These are phyloP conservation scores for Rhodotorula sp. DNA, from an alignment of 1,284 basidiomycete genomes.

Conservation along the genomic window DNA sequence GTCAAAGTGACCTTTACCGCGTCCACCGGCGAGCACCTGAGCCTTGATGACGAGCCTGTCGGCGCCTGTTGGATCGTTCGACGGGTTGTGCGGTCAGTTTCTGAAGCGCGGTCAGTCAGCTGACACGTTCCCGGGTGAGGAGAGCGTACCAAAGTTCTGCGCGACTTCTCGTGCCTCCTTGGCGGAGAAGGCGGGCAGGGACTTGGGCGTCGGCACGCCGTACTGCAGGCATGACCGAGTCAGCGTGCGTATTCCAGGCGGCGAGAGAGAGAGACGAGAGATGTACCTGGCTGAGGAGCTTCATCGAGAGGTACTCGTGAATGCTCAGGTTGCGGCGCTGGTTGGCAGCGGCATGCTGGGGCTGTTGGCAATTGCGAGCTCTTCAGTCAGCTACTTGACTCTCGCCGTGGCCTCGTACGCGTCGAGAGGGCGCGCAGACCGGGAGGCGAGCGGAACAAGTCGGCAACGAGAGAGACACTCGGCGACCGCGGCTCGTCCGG, in stretches of 20 bases:
- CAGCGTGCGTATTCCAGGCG: neutral
- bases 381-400: too few relatives aligned
- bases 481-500: neutral
- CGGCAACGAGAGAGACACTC: neutral
- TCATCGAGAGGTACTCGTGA: conserved; percentile 97
- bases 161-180: conserved; percentile 89
- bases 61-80: conserved; percentile 52
- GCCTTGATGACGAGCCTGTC: conserved; percentile 90
- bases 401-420: neutral
- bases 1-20: conserved; percentile 97
- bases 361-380: neutral
- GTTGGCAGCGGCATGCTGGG: conserved; percentile 13
- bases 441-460: neutral
- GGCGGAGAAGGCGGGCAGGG: conserved; percentile 79
- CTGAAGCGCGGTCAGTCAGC: too few relatives aligned
- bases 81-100: too few relatives aligned
- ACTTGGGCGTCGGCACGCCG: conserved; percentile 93
- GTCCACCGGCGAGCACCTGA: conserved; percentile 96
- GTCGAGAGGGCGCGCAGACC: too few relatives aligned
- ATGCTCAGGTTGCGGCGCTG: conserved; percentile 94
- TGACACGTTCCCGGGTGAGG: too few relatives aligned
- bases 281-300: conserved; percentile 83
- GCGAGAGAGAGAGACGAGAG: neutral
- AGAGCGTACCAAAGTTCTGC: conserved; percentile 68
- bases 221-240: conserved; percentile 59